Evolutionary conservation across 2,329 filamentous ascomycete species (phyloP), one percentile per base, ranked within the genome.

Genomic region (Hypoxylon sp.): DNA sequence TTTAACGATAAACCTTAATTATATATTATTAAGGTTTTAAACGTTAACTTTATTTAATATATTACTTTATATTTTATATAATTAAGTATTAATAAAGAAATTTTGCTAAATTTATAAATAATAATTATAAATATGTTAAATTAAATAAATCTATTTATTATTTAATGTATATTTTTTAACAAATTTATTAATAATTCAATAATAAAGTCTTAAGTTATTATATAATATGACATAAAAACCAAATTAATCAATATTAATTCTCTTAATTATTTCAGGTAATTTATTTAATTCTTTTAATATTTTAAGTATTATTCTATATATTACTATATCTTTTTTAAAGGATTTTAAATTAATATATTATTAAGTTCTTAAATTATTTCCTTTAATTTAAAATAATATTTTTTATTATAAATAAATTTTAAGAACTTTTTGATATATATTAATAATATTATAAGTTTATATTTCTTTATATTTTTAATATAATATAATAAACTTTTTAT

Each of bases 201-300:
- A 40, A 40, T 40, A 40, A 40, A 40, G 6, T 40, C n/a, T 40
- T 40, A 40, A 14, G n/a, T 8, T 3, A 40, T 40, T 40, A 40
- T 40, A n/a, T 40, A n/a, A 40, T 40, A 40, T 14, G 8, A 6
- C 10, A 40, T 40, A 14, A 40, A 40, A 2, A 40, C 14, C n/a
- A 40, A 40, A 8, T 40, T 40, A 40, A 40, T 40, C n/a, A 40
- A 40, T 40, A 40, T 14, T 40, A 40, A n/a, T n/a, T 40, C n/a
- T 14, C n/a, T 8, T 3, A 40, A 8, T 40, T 4, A 8, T 6
- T 40, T 46, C 8, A 22, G 25, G 2, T 46, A 22, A 46, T 46
- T 10, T 22, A 7, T 46, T 2, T 8, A 2, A 46, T 22, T 46
- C 11, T 46, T 2, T 46, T 22, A 46, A n/a, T 46, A 25, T 4